Base-by-base conservation (phyloP, 1,284 basidiomycete genomes). In the Boletus subluridellus region DNA sequence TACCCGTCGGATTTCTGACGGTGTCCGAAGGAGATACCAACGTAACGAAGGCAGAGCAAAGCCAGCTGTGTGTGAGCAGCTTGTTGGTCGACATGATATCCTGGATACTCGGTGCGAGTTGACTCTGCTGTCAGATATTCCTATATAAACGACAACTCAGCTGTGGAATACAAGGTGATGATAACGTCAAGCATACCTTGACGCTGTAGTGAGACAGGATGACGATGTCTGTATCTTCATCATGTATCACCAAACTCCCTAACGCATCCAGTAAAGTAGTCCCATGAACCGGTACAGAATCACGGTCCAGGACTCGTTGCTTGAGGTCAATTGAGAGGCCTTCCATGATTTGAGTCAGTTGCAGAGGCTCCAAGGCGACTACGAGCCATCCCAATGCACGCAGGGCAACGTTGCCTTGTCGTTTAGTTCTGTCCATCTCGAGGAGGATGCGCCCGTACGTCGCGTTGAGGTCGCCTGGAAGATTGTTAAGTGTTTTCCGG, bases 381-480 rank as follows among this genome's bases (percentile, higher is more conserved):
- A 63, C 47, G 8, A 61, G 38, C 60, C 60, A 61, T 10, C 37
- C 32, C 28, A 61, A 21, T 4, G 9, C 26, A 28, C 37, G 48
- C 21, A 15, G 48, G 7, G 14, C 48, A 7, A 49, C 1, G 0
- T 5, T 17, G 4, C 34, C 34, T 26, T 10, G 17, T 17, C 17
- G 15, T 17, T 30, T 30, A 5, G 24, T 10, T 6, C 14, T 15
- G 8, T 17, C 14, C 12, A 47, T 47, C 17, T 47, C 17, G 4
- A n/a, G 10, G 10, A 47, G 17, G 3, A 47, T 47, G 10, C 28
- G 28, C 17, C 17, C 48, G 10, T 49, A 49, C 2, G 48, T 49
- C 15, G 21, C 21, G 4, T 42, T 4, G 8, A 49, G 48, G 24
- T 17, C 21, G 3, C 21, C 9, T 5, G 48, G 48, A 21, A 49